These are phyloP conservation scores for Juglanconis oblonga DNA, from an alignment of 2,329 filamentous ascomycete genomes.

Conservation along the genomic window DNA sequence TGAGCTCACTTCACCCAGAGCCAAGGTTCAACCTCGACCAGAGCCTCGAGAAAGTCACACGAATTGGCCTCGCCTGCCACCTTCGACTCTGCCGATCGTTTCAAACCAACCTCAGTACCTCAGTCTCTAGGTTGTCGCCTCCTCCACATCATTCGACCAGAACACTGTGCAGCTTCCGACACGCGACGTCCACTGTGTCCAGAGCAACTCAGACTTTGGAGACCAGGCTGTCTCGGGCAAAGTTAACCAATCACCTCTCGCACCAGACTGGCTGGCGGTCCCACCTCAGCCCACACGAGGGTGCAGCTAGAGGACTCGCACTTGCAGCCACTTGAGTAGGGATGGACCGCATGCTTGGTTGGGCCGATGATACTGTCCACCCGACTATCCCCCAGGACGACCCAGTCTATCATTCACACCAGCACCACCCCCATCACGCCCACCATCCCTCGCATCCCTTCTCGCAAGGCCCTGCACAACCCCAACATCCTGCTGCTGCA, in stretches of 20 bases:
- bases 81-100: no score
- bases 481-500: constrained; percentile 18
- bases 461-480: constrained; percentile 16
- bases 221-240: constrained; percentile 9
- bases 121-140: background rate
- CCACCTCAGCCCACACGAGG: constrained; percentile 15
- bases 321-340: background rate
- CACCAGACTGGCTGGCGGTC: constrained; percentile 12
- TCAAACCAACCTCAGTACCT: background rate
- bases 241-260: constrained; percentile 15
- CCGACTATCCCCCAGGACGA: constrained; percentile 19
- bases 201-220: background rate
- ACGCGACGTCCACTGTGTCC: background rate
- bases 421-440: constrained; percentile 9
- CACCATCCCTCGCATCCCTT: constrained; percentile 17
- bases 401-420: constrained; percentile 12
- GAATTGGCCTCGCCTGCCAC: no score
- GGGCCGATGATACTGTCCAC: constrained; percentile 17
- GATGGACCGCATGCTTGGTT: constrained; percentile 20
- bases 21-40: background rate
- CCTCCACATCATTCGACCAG: background rate
- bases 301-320: background rate
- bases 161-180: background rate
- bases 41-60: background rate
- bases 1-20: no score